Evolutionary conservation across 441 rosid species (phyloP), one percentile per base, ranked within the genome.

Genomic region (Mallotus japonicus): DNA sequence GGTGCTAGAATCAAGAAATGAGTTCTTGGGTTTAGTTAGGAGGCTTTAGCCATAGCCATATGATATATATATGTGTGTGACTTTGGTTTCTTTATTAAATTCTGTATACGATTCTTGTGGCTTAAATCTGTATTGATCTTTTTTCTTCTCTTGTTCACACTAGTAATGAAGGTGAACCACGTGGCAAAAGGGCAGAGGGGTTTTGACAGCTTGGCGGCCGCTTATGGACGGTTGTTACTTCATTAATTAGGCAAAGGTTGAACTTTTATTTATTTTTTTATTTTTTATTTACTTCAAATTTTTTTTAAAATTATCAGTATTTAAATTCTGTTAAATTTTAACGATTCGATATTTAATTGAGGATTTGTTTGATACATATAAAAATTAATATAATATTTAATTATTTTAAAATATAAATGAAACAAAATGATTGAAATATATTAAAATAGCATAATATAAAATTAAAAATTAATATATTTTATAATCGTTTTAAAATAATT

Each of bases 181-280:
- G 84, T 81, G 88, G 82, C 79, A 24, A 4, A 47, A 70, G 73
- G 22, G 17, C 80, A 61, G 71, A 32, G 57, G 69, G 37, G 0
- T 2, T 11, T 5, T 50, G 73, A 69, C 73, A 67, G 81, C 70
- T 71, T 51, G 81, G 84, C 6, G 16, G 70, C 84, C 84, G 82
- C 57, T 79, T 15, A 42, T 28, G 79, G 84, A 64, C 83, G 85
- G 83, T 71, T 81, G 57, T 40, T 47, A 10, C 5, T 5, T 42
- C 1, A 66, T 20, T 67, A 32, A 2, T 46, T 44, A 53, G 68
- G 77, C 54, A 4, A 56, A 51, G 47, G 13, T 24, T 24, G 28
- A 24, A 24, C 40, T 34, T 34, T 1, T 3, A 34, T 34, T 34
- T n/a, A n/a, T n/a, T n/a, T n/a, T n/a, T n/a, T n/a, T n/a, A n/a